Evolutionary conservation across 371 early-diverging fungal genomes (phyloP).

Genomic region (Syncephalis plumigaleata): DNA sequence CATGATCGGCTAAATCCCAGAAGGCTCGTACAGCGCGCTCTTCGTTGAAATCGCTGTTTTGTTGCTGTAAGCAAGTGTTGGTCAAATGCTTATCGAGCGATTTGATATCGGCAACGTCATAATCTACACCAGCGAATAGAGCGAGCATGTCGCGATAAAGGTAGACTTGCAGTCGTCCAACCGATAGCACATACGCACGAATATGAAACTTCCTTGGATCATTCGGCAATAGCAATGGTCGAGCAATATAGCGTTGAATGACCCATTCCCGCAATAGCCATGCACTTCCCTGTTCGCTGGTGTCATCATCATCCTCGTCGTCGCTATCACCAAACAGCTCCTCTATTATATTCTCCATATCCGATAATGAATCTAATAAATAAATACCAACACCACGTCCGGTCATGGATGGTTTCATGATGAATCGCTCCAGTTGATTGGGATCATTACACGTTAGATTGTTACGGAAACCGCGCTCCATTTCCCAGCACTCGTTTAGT

Average conservation of each 20-base stretch:
- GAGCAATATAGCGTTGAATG: constrained; percentile 40
- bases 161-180: constrained; percentile 41
- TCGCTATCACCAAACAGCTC: constrained; percentile 15
- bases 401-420: constrained; percentile 25
- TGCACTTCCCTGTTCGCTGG: constrained; percentile 10
- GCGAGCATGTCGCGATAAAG: constrained; percentile 48
- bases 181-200: constrained; percentile 45
- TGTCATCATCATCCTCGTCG: constrained; percentile 5
- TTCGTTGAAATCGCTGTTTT: constrained; percentile 28
- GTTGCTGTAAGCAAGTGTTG: constrained; percentile 50
- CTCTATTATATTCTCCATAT: constrained; percentile 8
- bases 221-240: constrained; percentile 30
- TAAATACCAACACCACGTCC: too few species aligned
- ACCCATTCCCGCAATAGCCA: constrained; percentile 46
- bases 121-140: constrained; percentile 37
- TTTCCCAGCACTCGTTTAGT: constrained; percentile 48
- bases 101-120: constrained; percentile 18
- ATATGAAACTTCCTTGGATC: constrained; percentile 43
- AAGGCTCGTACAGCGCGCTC: constrained; percentile 32
- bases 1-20: constrained; percentile 25
- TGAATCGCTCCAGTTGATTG: constrained; percentile 17
- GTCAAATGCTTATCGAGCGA: constrained; percentile 40
- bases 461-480: constrained; percentile 26
- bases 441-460: constrained; percentile 12
- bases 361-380: too few species aligned